A percentile compares a stretch with the other conserved stretches of the same genome.
phyloP scores from a whole-genome alignment of 345 rosid species.

The Firmiana major region DNA sequence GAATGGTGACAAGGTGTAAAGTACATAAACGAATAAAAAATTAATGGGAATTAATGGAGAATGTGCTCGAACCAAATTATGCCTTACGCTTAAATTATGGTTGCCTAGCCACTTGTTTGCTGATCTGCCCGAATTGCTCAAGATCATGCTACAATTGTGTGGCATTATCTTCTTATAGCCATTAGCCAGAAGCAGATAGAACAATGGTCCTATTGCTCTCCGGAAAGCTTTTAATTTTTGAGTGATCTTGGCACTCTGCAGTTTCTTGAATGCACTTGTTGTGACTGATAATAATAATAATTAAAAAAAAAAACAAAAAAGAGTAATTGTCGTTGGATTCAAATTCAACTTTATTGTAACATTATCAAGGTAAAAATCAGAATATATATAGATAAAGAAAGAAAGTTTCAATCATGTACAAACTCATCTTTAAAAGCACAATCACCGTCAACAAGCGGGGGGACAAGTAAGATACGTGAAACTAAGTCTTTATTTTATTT shows the following conservation, averaged over 20 bases:
- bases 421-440: too few species aligned
- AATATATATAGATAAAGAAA: too few species aligned
- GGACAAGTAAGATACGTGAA: too few species aligned
- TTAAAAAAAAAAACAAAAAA: too few species aligned
- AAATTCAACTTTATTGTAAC: too few species aligned
- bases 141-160: not conserved
- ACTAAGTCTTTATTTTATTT: too few species aligned
- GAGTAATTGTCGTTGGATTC: too few species aligned
- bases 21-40: not conserved
- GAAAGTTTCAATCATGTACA: too few species aligned
- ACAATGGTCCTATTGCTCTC: not conserved
- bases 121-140: not conserved
- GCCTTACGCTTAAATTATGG: not conserved
- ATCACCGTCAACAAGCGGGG: too few species aligned
- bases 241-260: not conserved
- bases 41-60: not conserved
- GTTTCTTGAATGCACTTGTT: not conserved
- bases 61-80: not conserved
- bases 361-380: too few species aligned
- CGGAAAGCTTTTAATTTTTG: not conserved
- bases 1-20: constrained; percentile 1
- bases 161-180: not conserved
- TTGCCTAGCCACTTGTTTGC: not conserved
- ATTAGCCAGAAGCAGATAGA: not conserved
- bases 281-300: too few species aligned